These are phyloP conservation scores for Suhomyces faveliae DNA, from an alignment of 805 yeast species.

Conservation along the genomic window DNA sequence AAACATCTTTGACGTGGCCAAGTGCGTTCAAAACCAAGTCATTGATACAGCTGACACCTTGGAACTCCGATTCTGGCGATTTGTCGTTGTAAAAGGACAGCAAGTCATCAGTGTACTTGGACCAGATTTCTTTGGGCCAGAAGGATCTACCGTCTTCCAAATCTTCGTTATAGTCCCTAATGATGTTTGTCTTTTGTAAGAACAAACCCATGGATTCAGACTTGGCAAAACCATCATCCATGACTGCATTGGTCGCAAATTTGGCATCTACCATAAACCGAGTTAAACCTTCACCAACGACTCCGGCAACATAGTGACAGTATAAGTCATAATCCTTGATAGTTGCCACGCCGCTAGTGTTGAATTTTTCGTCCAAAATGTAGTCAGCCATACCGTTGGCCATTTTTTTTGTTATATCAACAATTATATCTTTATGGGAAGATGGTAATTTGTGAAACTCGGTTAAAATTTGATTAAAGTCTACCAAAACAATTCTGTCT, in stretches of 20 bases:
- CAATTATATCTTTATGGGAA: constrained; percentile 73
- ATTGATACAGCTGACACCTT: constrained; percentile 74
- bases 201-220: constrained; percentile 91
- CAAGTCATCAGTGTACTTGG: constrained; percentile 66
- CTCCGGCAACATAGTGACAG: constrained; percentile 96
- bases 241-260: constrained; percentile 54
- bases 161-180: constrained; percentile 93
- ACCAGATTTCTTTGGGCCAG: constrained; percentile 96
- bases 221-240: constrained; percentile 53
- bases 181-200: constrained; percentile 93
- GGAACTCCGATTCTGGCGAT: constrained; percentile 43
- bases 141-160: constrained; percentile 87
- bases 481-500: constrained; percentile 78
- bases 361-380: constrained; percentile 72
- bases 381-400: constrained; percentile 99
- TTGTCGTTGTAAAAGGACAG: constrained; percentile 49
- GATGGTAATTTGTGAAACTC: constrained; percentile 75
- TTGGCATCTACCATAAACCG: constrained; percentile 72
- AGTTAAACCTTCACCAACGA: constrained; percentile 95
- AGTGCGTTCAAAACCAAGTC: constrained; percentile 80
- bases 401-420: constrained; percentile 79
- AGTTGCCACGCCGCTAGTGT: constrained; percentile 74
- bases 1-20: constrained; percentile 71
- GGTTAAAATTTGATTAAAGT: constrained; percentile 65
- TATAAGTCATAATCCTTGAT: constrained; percentile 81